A percentile compares a stretch with the other conserved stretches of the same genome.
Evolutionary conservation across 2,329 filamentous ascomycete genomes (phyloP).

Genomic region (Arthroderma sp.): DNA sequence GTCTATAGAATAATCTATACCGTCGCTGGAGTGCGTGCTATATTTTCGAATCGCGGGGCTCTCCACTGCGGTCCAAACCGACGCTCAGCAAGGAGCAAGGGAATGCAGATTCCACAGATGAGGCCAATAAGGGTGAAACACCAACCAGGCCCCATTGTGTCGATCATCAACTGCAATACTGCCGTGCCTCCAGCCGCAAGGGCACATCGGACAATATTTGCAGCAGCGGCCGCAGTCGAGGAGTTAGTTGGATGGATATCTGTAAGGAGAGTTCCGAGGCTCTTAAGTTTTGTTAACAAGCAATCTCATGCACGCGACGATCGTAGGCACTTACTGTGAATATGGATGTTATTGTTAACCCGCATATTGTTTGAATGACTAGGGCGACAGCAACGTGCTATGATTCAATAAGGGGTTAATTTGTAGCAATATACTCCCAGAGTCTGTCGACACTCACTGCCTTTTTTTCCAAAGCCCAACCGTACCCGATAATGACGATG

Average conservation of each 20-base stretch:
- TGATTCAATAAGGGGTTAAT: neutral
- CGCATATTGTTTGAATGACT: conserved; percentile 2
- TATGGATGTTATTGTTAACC: neutral
- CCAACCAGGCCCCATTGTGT: conserved; percentile 1
- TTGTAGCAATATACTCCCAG: no score
- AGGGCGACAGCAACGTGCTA: conserved; percentile 1
- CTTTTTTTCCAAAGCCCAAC: conserved; percentile 1
- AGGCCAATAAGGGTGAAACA: neutral
- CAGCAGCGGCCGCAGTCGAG: neutral
- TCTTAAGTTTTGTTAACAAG: conserved; percentile 33
- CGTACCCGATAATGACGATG: neutral
- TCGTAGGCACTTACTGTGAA: conserved; percentile 1
- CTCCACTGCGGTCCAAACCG: no score
- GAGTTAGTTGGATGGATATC: conserved; percentile 1
- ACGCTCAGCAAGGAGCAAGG: no score
- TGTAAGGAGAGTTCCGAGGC: neutral
- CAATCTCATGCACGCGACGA: conserved; percentile 31
- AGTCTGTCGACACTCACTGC: no score
- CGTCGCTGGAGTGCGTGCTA: no score
- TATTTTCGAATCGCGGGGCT: no score
- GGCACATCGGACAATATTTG: conserved; percentile 1
- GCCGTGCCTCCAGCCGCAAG: neutral
- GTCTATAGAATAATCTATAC: no score
- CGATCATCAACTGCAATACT: neutral
- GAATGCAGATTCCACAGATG: no score